Conservation (phyloP, 2,329 filamentous ascomycete species). For the Fusarium nisikadoi region DNA sequence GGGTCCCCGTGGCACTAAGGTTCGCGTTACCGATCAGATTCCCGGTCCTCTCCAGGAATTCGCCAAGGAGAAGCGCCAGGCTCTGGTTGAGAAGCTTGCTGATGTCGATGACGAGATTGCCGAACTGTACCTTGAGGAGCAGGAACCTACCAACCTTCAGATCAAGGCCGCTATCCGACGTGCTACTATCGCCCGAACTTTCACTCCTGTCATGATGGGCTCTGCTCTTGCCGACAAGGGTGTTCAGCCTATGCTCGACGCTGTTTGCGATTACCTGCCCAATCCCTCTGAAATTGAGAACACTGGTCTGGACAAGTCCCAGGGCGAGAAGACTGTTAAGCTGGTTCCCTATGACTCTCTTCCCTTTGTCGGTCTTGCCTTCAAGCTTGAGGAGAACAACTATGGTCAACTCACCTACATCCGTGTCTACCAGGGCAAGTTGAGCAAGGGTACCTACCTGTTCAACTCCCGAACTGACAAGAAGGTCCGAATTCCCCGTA, state of each 20-base stretch:
- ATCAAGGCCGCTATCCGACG: conserved; percentile 93
- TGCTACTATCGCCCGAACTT: conserved; percentile 88
- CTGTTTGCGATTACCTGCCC: conserved; percentile 94
- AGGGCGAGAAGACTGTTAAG: conserved; percentile 82
- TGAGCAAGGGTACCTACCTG: conserved; percentile 88
- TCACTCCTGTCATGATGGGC: conserved; percentile 96
- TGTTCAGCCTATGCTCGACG: conserved; percentile 96
- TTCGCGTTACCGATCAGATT: conserved; percentile 82
- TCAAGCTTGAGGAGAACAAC: conserved; percentile 99
- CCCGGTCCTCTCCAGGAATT: conserved; percentile 82
- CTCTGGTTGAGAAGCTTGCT: conserved; percentile 92
- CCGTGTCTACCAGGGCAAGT: conserved; percentile 92
- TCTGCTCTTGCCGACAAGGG: conserved; percentile 94
- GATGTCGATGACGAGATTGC: conserved; percentile 99
- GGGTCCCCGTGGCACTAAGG: conserved; percentile 80
- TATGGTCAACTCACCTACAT: conserved; percentile 99
- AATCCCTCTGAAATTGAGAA: conserved; percentile 92
- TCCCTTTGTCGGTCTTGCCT: conserved; percentile 94
- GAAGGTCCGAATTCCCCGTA: conserved; percentile 95
- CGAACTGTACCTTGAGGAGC: conserved; percentile 91
- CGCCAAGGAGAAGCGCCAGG: conserved; percentile 82
- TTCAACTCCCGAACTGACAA: conserved; percentile 95
- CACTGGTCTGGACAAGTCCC: conserved; percentile 84
- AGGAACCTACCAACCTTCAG: conserved; percentile 80
- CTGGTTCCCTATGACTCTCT: conserved; percentile 93